Percentiles rank a stretch among this genome's conserved stretches.
Evolutionary conservation across 2,329 filamentous ascomycete species (phyloP).

Genomic region (Ophiocordyceps robertsii): DNA sequence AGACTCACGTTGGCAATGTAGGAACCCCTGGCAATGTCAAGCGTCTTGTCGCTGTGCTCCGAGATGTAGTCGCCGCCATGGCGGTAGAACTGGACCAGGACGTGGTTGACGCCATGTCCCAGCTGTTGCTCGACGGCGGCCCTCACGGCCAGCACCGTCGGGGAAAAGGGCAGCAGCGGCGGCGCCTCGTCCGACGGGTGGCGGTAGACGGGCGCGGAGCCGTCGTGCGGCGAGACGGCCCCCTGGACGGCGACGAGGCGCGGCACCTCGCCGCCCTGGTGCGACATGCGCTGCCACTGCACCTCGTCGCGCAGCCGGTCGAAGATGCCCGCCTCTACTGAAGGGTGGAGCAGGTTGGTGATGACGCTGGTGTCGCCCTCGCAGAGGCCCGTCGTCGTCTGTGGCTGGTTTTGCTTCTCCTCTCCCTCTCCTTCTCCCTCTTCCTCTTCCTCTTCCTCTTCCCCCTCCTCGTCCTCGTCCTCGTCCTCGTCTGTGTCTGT

Average conservation of each 20-base stretch:
- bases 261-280: slow-evolving; percentile 83
- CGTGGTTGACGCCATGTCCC: slow-evolving; percentile 79
- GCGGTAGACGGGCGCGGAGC: slow-evolving; percentile 78
- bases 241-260: slow-evolving; percentile 86
- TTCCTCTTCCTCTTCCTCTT: not conserved
- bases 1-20: slow-evolving; percentile 88
- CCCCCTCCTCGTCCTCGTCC: not conserved
- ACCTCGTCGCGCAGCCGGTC: slow-evolving; percentile 60
- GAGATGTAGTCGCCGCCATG: slow-evolving; percentile 81
- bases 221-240: slow-evolving; percentile 46
- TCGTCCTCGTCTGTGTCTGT: not conserved
- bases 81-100: slow-evolving; percentile 87
- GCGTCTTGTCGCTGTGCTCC: slow-evolving; percentile 92
- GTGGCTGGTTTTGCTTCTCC: not conserved
- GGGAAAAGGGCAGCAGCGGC: slow-evolving; percentile 61
- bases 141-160: slow-evolving; percentile 56
- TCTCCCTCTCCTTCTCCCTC: not conserved
- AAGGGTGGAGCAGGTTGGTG: slow-evolving; percentile 50
- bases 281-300: slow-evolving; percentile 82
- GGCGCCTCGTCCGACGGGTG: slow-evolving; percentile 86
- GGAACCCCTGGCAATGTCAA: slow-evolving; percentile 72
- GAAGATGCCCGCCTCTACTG: slow-evolving; percentile 49
- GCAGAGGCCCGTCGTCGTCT: slow-evolving; percentile 44
- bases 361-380: slow-evolving; percentile 72
- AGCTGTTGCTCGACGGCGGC: slow-evolving; percentile 55